Evolutionary conservation across 345 rosid species (phyloP).

Genomic region (Leavenworthia alabamica): DNA sequence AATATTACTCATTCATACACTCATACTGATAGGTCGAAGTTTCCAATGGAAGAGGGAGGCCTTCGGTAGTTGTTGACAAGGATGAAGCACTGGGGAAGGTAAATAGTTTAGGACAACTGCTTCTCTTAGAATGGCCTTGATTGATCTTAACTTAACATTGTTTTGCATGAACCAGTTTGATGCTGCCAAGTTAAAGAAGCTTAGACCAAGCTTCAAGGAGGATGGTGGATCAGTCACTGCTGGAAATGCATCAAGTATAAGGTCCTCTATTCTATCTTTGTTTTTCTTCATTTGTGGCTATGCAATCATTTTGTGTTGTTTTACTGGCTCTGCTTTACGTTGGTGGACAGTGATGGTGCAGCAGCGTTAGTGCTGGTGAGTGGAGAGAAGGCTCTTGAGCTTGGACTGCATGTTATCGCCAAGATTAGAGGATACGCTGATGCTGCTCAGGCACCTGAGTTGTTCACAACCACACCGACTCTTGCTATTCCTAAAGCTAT

Average conservation of each 20-base stretch:
- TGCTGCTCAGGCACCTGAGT: constrained; percentile 97
- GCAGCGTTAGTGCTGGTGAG: constrained; percentile 89
- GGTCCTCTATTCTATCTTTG: constrained; percentile 37
- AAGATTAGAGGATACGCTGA: constrained; percentile 80
- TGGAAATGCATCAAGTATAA: constrained; percentile 94
- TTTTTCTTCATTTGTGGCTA: not conserved
- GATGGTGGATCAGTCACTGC: constrained; percentile 90
- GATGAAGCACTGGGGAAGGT: constrained; percentile 93
- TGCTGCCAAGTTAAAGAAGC: constrained; percentile 68
- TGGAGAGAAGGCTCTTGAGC: constrained; percentile 71
- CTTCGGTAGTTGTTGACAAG: constrained; percentile 47
- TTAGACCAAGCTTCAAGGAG: constrained; percentile 80
- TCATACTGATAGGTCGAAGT: constrained; percentile 64
- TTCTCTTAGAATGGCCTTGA: not conserved
- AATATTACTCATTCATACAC: not conserved
- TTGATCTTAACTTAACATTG: not conserved
- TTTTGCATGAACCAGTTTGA: constrained; percentile 53
- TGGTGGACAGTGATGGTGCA: constrained; percentile 82
- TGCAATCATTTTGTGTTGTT: not conserved
- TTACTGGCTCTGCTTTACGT: constrained; percentile 1
- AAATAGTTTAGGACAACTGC: not conserved
- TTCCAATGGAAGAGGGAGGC: constrained; percentile 75
- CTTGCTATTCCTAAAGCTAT: constrained; percentile 93
- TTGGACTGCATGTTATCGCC: constrained; percentile 77
- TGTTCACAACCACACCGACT: constrained; percentile 84